Percentiles rank a stretch among this genome's conserved stretches.
phyloP scores from a whole-genome alignment of 2,329 filamentous ascomycete species.

The Lachnellula suecica region DNA sequence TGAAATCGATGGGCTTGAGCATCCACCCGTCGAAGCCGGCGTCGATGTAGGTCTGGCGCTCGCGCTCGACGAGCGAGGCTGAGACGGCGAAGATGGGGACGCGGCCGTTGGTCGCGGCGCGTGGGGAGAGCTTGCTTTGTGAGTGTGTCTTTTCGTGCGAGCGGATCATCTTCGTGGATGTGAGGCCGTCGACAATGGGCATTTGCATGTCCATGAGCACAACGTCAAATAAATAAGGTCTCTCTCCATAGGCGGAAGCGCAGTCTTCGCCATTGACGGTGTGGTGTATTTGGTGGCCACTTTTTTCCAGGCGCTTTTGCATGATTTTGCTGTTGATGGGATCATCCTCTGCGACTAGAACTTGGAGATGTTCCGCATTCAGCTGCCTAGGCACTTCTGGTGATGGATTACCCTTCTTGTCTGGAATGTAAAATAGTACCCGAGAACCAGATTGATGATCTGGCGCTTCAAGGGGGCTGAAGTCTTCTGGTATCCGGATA shows the following conservation, averaged over 20 bases:
- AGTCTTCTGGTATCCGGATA: conserved; percentile 46
- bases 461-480: conserved; percentile 8
- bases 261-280: conserved; percentile 87
- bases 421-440: conserved; percentile 21
- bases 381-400: conserved; percentile 2
- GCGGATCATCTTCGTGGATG: conserved; percentile 80
- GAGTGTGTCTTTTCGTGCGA: conserved; percentile 60
- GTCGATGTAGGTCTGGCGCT: conserved; percentile 67
- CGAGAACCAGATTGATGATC: conserved; percentile 11
- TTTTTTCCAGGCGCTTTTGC: conserved; percentile 74
- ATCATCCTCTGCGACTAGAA: conserved; percentile 85
- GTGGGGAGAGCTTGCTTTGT: conserved; percentile 52
- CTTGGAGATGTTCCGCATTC: conserved; percentile 36
- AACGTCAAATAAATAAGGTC: conserved; percentile 66
- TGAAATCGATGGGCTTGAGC: conserved; percentile 82
- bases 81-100: conserved; percentile 86
- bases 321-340: conserved; percentile 83
- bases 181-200: conserved; percentile 85
- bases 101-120: conserved; percentile 60
- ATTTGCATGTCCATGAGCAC: conserved; percentile 96
- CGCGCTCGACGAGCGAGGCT: conserved; percentile 72
- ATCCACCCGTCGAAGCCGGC: conserved; percentile 91
- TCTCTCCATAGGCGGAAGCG: conserved; percentile 66
- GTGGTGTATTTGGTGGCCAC: conserved; percentile 69
- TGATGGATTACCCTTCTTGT: conserved; percentile 1